Evolutionary conservation across 163 green algal genomes (phyloP), one percentile per base, ranked within the genome.

Genomic region (Volvox carteri): DNA sequence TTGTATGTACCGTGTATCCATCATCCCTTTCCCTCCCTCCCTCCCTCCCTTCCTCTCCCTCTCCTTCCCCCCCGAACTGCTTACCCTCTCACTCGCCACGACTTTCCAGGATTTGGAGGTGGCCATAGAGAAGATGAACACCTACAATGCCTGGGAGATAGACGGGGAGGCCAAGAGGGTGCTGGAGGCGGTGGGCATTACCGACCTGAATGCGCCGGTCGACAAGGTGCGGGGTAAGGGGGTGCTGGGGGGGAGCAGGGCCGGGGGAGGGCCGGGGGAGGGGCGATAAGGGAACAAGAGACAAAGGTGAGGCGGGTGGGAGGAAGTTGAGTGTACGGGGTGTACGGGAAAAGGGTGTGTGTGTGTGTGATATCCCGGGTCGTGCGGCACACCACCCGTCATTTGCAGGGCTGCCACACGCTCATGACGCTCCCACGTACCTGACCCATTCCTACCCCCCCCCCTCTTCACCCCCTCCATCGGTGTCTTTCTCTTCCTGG

Each of bases 61-160:
- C 30, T 28, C 33, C 67, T 12, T 37, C 30, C 4, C 37, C 6
- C 3, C 37, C 37, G 4, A 44, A 6, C n/a, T 44, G 65, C 11
- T 42, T 23, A n/a, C 58, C 23, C 58, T 11, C 23, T 9, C 58
- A n/a, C 58, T 70, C 19, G 19, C 58, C 58, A 39, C 37, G 41
- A 6, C 42, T 58, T 16, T 85, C n/a, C 86, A 94, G 78, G 90
- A 93, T 52, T 88, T 96, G 42, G 92, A 94, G 72, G 33, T 78
- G 28, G 94, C 94, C 6, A 95, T 95, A 60, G 91, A 94, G 46
- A 87, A 84, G 33, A 96, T 97, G 93, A 93, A 96, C 83, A 92
- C 92, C 14, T 91, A 93, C 72, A 93, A 95, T 78, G 95, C 91
- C 19, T 97, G 95, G 86, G 89, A 91, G 86, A 90, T 93, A n/a